phyloP scores from a whole-genome alignment of 2,329 filamentous ascomycete genomes.

The Aspergillus costaricaensis region DNA sequence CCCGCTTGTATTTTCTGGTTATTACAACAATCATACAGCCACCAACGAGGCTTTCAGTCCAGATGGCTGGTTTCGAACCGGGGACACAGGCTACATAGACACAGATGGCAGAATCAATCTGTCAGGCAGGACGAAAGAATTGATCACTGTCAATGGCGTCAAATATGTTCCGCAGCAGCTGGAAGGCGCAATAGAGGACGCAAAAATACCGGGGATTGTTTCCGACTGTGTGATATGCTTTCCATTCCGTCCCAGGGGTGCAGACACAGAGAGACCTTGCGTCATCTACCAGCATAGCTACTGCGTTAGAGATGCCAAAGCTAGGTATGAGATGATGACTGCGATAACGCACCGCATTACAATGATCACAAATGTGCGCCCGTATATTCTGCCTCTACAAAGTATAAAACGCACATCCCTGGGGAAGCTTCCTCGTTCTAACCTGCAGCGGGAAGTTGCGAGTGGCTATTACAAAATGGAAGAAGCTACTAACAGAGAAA shows the following conservation, averaged over 20 bases:
- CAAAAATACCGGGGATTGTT: conserved; percentile 23
- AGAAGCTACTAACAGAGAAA: background rate
- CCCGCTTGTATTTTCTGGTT: conserved; percentile 27
- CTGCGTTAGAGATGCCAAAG: conserved; percentile 1
- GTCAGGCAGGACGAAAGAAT: conserved; percentile 38
- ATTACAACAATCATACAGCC: conserved; percentile 34
- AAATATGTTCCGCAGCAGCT: conserved; percentile 45
- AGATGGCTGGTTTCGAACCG: conserved; percentile 38
- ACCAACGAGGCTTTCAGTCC: conserved; percentile 29
- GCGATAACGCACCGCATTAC: conserved; percentile 6
- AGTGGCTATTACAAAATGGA: conserved; percentile 50
- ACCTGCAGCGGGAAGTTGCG: conserved; percentile 30
- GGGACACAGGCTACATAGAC: conserved; percentile 20
- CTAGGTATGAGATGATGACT: conserved; percentile 4
- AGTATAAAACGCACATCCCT: conserved; percentile 13
- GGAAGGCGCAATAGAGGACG: conserved; percentile 43
- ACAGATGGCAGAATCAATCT: conserved; percentile 14
- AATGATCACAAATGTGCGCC: conserved; percentile 1
- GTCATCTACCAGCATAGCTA: conserved; percentile 41
- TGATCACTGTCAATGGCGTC: conserved; percentile 51
- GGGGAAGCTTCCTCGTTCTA: conserved; percentile 17
- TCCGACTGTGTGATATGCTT: conserved; percentile 45
- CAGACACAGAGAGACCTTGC: conserved; percentile 41
- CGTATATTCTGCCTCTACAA: conserved; percentile 14
- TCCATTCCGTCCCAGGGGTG: conserved; percentile 25